Percentiles rank a stretch among this genome's conserved stretches.
Evolutionary conservation across 2,329 filamentous ascomycete genomes (phyloP).

Genomic region (Ophiocordyceps australis): DNA sequence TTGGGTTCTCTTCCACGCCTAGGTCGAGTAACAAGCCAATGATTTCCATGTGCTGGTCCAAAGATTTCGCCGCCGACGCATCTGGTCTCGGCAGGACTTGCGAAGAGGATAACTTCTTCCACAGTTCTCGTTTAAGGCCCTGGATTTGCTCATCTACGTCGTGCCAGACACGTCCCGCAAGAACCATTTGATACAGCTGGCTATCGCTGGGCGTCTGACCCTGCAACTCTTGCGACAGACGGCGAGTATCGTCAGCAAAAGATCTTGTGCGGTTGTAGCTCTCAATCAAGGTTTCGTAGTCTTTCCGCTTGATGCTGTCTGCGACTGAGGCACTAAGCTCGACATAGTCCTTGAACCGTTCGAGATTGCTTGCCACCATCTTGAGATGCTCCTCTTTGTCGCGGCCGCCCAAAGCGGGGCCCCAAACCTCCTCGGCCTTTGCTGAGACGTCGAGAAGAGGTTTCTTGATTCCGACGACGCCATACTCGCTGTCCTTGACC

Average conservation of each 20-base stretch:
- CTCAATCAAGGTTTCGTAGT: slow-evolving; percentile 76
- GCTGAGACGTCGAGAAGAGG: slow-evolving; percentile 79
- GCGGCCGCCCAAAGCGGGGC: slow-evolving; percentile 74
- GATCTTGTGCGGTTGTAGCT: slow-evolving; percentile 71
- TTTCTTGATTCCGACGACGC: slow-evolving; percentile 70
- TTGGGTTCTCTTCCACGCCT: slow-evolving; percentile 87
- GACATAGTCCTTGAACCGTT: slow-evolving; percentile 65
- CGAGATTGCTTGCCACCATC: slow-evolving; percentile 54
- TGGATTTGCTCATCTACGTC: slow-evolving; percentile 82
- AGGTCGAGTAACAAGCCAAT: slow-evolving; percentile 82
- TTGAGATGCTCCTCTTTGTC: slow-evolving; percentile 84
- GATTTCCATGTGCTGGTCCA: slow-evolving; percentile 79
- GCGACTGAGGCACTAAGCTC: slow-evolving; percentile 62
- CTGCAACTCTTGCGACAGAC: slow-evolving; percentile 39
- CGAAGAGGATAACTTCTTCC: slow-evolving; percentile 59
- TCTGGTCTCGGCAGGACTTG: slow-evolving; percentile 37
- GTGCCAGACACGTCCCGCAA: slow-evolving; percentile 87
- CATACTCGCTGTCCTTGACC: slow-evolving; percentile 82
- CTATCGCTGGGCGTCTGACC: slow-evolving; percentile 48
- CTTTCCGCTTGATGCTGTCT: slow-evolving; percentile 76
- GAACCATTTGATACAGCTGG: slow-evolving; percentile 70
- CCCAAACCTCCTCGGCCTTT: slow-evolving; percentile 96
- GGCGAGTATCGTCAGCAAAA: slow-evolving; percentile 62
- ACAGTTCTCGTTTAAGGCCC: slow-evolving; percentile 73
- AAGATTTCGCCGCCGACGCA: slow-evolving; percentile 30